Evolutionary conservation across 2,329 filamentous ascomycete species (phyloP).

Genomic region (Stachybotrys chartarum): DNA sequence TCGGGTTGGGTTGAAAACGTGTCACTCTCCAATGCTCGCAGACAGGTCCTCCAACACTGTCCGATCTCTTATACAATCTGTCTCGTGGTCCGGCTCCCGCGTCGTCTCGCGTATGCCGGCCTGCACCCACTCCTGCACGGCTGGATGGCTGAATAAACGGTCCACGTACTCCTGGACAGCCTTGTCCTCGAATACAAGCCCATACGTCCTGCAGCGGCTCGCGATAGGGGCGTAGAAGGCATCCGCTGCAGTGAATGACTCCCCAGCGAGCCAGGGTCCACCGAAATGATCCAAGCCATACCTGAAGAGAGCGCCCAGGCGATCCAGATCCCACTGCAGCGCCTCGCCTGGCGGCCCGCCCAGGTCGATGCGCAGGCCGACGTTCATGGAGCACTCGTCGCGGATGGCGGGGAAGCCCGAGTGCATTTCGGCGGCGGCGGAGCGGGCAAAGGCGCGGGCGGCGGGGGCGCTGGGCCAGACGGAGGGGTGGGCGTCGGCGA

Average conservation of each 20-base stretch:
- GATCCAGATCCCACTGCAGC: constrained; percentile 25
- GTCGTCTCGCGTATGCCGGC: constrained; percentile 28
- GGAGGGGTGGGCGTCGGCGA: constrained; percentile 33
- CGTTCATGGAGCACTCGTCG: constrained; percentile 34
- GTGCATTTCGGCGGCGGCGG: constrained; percentile 40
- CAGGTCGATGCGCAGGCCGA: constrained; percentile 28
- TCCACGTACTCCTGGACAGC: constrained; percentile 23
- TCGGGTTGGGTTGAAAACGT: no score
- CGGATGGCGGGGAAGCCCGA: constrained; percentile 32
- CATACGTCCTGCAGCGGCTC: constrained; percentile 29
- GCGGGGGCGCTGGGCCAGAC: constrained; percentile 31
- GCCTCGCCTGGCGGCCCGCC: constrained; percentile 14
- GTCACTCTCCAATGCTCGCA: neutral
- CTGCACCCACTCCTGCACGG: constrained; percentile 29
- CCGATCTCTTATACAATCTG: constrained; percentile 24
- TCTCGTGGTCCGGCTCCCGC: constrained; percentile 28
- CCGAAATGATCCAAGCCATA: constrained; percentile 31
- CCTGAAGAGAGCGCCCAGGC: constrained; percentile 27
- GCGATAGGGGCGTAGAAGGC: constrained; percentile 36
- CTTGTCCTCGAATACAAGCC: constrained; percentile 18
- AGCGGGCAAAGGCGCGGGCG: constrained; percentile 34
- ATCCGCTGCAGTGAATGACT: constrained; percentile 28
- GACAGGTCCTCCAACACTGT: constrained; percentile 22
- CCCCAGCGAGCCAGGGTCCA: constrained; percentile 32
- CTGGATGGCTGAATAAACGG: constrained; percentile 24